Evolutionary conservation across 106 monocot species (phyloP).

Genomic region (Dioscorea zingiberensis): DNA sequence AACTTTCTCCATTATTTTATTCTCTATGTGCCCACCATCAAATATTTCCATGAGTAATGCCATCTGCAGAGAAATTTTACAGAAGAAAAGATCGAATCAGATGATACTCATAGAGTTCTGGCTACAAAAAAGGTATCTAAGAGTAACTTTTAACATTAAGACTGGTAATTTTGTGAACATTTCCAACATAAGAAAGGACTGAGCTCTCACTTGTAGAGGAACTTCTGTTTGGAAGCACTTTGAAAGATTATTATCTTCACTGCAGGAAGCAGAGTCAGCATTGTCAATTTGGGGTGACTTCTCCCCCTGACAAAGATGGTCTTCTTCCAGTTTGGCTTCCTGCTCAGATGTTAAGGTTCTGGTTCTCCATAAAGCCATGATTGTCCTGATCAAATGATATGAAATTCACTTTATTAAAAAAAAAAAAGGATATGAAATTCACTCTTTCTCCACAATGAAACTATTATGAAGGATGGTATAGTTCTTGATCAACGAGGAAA

Average conservation of each 20-base stretch:
- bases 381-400: slow-evolving; percentile 17
- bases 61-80: slow-evolving; percentile 15
- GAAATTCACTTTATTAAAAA: not conserved
- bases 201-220: slow-evolving; percentile 19
- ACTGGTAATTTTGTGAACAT: not conserved
- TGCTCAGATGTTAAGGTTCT: slow-evolving; percentile 22
- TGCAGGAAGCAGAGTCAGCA: slow-evolving; percentile 12
- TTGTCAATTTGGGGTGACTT: slow-evolving; percentile 11
- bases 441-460: too few relatives aligned
- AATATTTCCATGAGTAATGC: slow-evolving; percentile 32
- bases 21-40: slow-evolving; percentile 30
- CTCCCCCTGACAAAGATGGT: slow-evolving; percentile 14
- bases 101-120: not conserved
- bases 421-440: not conserved
- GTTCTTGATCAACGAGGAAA: too few relatives aligned
- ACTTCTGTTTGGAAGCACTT: slow-evolving; percentile 27
- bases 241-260: slow-evolving; percentile 11
- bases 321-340: slow-evolving; percentile 29
- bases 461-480: too few relatives aligned
- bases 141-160: not conserved
- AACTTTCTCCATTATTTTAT: slow-evolving; percentile 42
- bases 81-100: not conserved
- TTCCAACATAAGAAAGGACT: not conserved
- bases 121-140: not conserved
- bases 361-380: slow-evolving; percentile 39